phyloP scores from a whole-genome alignment of 2,329 filamentous ascomycete genomes.

The Monilinia vaccinii-corymbosi region DNA sequence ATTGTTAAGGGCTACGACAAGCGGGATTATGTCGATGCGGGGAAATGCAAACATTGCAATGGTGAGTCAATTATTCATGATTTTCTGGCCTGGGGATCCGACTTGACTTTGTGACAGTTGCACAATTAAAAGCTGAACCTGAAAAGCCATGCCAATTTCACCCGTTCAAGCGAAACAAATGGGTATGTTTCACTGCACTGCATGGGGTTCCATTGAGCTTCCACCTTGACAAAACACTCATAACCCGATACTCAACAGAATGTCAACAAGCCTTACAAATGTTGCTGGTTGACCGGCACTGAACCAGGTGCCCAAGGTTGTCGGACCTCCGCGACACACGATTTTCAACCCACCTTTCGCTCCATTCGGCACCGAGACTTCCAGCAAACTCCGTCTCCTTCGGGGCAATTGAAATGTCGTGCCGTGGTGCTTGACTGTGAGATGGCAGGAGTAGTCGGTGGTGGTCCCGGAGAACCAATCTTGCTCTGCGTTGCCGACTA shows the following conservation, averaged over 20 bases:
- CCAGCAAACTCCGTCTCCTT: constrained; percentile 10
- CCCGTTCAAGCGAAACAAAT: constrained; percentile 12
- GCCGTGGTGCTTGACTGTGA: constrained; percentile 41
- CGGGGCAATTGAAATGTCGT: constrained; percentile 16
- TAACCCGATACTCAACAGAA: constrained; percentile 5
- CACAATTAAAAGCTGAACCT: background rate
- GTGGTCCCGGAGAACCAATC: constrained; percentile 29
- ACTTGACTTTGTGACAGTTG: background rate
- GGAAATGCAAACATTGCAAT: constrained; percentile 16
- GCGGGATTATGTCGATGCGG: constrained; percentile 8
- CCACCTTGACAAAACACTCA: constrained; percentile 3
- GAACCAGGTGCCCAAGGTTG: constrained; percentile 5
- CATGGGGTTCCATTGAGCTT: background rate
- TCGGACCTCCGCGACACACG: constrained; percentile 12
- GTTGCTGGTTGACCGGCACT: constrained; percentile 6
- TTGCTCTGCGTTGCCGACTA: constrained; percentile 36
- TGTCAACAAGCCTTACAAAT: constrained; percentile 13
- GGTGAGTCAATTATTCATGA: constrained; percentile 9
- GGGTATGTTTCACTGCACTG: constrained; percentile 9
- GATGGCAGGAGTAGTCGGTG: constrained; percentile 34
- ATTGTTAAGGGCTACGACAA: constrained; percentile 10
- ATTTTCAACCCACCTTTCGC: constrained; percentile 12
- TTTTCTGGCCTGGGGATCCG: background rate
- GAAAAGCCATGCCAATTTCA: constrained; percentile 13
- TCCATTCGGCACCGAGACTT: constrained; percentile 13